Percentiles rank a stretch among this genome's conserved stretches.
Evolutionary conservation across 1,139 yeast species (phyloP).

Genomic region (Candida buenavistaensis): DNA sequence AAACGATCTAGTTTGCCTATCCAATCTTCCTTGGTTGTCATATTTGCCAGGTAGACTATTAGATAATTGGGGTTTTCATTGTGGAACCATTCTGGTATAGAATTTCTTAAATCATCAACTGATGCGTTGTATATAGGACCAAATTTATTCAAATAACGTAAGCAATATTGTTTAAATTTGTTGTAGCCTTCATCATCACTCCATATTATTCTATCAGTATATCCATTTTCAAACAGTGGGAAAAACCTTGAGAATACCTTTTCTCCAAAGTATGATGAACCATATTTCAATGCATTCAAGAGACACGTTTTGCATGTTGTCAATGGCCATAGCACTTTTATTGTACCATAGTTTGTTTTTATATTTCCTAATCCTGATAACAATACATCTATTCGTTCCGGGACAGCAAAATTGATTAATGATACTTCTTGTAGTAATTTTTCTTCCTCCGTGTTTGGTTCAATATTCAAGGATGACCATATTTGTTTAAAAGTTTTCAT

Average conservation of each 20-base stretch:
- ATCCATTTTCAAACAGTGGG: constrained; percentile 7
- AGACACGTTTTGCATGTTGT: constrained; percentile 8
- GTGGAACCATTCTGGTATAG: constrained; percentile 6
- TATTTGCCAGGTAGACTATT: constrained; percentile 4
- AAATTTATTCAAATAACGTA: constrained; percentile 6
- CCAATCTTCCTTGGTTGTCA: constrained; percentile 5
- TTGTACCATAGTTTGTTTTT: constrained; percentile 4
- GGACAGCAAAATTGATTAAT: constrained; percentile 6
- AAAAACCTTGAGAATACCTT: constrained; percentile 7
- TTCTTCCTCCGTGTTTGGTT: constrained; percentile 1
- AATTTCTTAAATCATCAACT: background rate
- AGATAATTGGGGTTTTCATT: constrained; percentile 5
- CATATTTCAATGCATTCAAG: constrained; percentile 10
- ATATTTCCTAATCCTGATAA: constrained; percentile 9
- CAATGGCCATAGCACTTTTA: constrained; percentile 8
- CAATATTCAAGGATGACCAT: constrained; percentile 6
- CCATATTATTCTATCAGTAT: constrained; percentile 6
- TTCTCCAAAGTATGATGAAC: constrained; percentile 9
- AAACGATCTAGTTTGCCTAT: background rate
- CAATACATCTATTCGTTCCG: constrained; percentile 10
- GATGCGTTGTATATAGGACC: constrained; percentile 2
- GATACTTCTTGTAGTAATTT: constrained; percentile 3
- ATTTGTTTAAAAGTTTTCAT: constrained; percentile 9
- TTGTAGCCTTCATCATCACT: constrained; percentile 9
- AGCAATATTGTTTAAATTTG: constrained; percentile 5